Percentiles rank a stretch among this genome's conserved stretches.
These are phyloP conservation scores for Basipetospora chlamydospora DNA, from an alignment of 2,329 filamentous ascomycete species.

Conservation along the genomic window DNA sequence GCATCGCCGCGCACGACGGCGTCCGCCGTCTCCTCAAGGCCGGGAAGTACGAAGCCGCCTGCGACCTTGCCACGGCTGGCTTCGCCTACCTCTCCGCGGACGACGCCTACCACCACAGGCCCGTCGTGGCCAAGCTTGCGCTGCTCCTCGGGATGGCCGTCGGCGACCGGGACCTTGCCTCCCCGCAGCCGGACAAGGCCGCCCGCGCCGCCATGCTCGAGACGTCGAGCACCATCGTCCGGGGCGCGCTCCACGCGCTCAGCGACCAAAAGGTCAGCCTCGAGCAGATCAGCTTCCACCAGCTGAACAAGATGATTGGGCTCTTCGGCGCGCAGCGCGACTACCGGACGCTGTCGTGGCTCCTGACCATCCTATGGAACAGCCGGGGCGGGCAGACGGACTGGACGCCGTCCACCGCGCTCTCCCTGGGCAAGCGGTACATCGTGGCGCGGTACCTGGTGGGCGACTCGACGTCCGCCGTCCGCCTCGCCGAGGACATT, in stretches of 20 bases:
- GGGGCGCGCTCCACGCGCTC: constrained; percentile 23
- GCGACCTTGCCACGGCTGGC: constrained; percentile 17
- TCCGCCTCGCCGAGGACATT: constrained; percentile 13
- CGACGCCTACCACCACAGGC: constrained; percentile 14
- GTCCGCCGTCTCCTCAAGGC: constrained; percentile 15
- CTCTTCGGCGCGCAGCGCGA: constrained; percentile 28
- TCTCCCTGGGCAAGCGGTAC: constrained; percentile 10
- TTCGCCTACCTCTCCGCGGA: constrained; percentile 20
- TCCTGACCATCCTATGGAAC: constrained; percentile 20
- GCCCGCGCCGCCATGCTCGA: constrained; percentile 23
- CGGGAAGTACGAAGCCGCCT: constrained; percentile 16
- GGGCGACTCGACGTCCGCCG: constrained; percentile 9
- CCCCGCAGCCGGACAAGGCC: constrained; percentile 17
- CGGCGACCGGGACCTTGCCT: constrained; percentile 21
- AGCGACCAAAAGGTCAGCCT: constrained; percentile 25
- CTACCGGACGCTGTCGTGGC: constrained; percentile 24
- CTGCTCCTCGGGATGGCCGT: constrained; percentile 18
- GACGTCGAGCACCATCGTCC: constrained; percentile 23
- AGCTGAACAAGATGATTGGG: constrained; percentile 25
- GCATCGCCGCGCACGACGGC: constrained; percentile 17
- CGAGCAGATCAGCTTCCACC: constrained; percentile 21
- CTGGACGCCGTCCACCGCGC: constrained; percentile 9
- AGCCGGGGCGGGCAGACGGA: constrained; percentile 9
- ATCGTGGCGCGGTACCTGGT: constrained; percentile 11
- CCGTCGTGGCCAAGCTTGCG: constrained; percentile 18